phyloP scores from a whole-genome alignment of 139 green algal genomes.

The Desmodesmus armatus region DNA sequence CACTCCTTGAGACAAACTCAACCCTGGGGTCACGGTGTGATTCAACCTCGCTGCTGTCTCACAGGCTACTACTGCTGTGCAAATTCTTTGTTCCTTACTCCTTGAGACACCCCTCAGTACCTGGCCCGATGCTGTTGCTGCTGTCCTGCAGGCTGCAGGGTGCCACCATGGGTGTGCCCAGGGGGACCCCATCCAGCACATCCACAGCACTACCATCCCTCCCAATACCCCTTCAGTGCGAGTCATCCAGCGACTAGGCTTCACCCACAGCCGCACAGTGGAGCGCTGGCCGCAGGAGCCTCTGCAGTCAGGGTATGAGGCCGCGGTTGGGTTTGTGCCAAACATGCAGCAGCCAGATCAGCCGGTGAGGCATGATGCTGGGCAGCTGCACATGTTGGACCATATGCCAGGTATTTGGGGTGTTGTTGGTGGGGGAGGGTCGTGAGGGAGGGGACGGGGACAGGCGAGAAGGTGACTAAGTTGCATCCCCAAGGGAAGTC shows the following conservation, averaged over 20 bases:
- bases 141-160: too few species aligned
- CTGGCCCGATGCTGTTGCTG: too few species aligned
- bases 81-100: too few species aligned
- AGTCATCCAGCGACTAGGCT: constrained; percentile 11
- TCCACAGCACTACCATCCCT: constrained; percentile 16
- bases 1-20: too few species aligned
- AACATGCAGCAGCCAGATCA: too few species aligned
- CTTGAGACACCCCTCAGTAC: too few species aligned
- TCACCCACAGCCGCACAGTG: not conserved
- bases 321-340: not conserved
- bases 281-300: constrained; percentile 26
- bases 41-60: too few species aligned
- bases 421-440: not conserved
- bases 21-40: too few species aligned
- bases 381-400: not conserved
- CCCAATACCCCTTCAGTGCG: not conserved
- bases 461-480: not conserved
- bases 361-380: too few species aligned
- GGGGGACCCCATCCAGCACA: not conserved
- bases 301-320: not conserved
- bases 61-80: too few species aligned
- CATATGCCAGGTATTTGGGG: not conserved
- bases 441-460: not conserved
- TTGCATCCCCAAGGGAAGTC: too few species aligned
- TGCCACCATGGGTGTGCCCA: not conserved